Evolutionary conservation across 345 rosid genomes (phyloP), one percentile per base, ranked within the genome.

Genomic region (Carallia brachiata): DNA sequence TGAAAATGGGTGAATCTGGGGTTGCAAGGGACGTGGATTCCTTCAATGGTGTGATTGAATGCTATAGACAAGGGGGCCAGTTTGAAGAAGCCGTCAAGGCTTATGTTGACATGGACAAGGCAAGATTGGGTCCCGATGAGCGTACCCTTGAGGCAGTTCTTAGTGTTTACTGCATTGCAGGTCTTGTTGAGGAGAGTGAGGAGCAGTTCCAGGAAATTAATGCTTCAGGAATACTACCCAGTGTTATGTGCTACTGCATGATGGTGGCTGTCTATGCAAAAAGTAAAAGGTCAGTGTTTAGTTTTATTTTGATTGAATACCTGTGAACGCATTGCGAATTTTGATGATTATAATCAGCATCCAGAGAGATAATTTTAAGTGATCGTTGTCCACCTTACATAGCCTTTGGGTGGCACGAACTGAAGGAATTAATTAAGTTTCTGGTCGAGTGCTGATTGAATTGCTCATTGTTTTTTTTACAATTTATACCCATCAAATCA

Each of bases 141-240:
- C 82, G 82, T 77, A 91, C 97, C 40, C 90, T 94, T 61, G 99
- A 94, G 84, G 89, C 92, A 64, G 96, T 91, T 78, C 71, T 86
- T 79, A 86, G 92, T 60, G 96, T 94, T 30, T 94, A 91, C 70
- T 85, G 88, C 86, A 81, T 79, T 53, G 92, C 99, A 18, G 89
- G 97, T 60, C 89, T 91, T 63, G 89, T 85, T 72, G 98, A 91
- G 78, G 96, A 94, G 86, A 82, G 97, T 70, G 84, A 80, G 80
- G 99, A 91, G 84, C 97, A 94, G 75, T 94, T 90, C 84, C 85
- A 80, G 73, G 96, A 91, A 85, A 91, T 91, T 78, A 90, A 84
- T 85, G 84, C 88, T 40, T 84, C 83, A 10, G 96, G 96, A 71
- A 81, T 91, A 65, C 73, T 88, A 69, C 97, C 93, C 50, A 94